phyloP scores from a whole-genome alignment of 768 basidiomycete species.

The Sarcodon aspratus region DNA sequence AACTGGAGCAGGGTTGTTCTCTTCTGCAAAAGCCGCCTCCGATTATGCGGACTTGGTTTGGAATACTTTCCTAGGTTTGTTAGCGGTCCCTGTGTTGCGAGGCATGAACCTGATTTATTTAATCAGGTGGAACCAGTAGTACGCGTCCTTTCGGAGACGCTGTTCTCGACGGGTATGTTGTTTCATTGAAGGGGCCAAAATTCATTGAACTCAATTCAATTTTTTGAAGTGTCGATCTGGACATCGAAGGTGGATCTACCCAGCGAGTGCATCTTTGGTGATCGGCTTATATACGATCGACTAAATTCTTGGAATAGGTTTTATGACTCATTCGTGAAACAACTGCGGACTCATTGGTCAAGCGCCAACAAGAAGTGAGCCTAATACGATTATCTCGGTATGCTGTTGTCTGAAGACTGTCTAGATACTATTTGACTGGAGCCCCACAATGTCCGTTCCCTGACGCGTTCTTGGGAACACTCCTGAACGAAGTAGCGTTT shows the following conservation, averaged over 20 bases:
- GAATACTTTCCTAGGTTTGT: slow-evolving; percentile 17
- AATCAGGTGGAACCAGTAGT: slow-evolving; percentile 37
- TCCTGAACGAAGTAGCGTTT: slow-evolving; percentile 50
- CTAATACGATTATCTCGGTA: background rate
- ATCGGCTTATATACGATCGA: background rate
- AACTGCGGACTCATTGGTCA: slow-evolving; percentile 38
- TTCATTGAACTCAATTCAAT: background rate
- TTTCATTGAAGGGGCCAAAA: background rate
- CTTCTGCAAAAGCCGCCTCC: slow-evolving; percentile 42
- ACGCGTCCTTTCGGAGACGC: slow-evolving; percentile 65
- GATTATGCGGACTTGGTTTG: slow-evolving; percentile 31
- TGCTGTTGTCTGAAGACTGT: background rate
- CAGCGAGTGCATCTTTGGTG: background rate
- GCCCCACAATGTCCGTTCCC: slow-evolving; percentile 64
- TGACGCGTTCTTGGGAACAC: slow-evolving; percentile 45
- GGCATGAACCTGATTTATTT: too few relatives aligned
- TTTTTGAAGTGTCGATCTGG: slow-evolving; percentile 40
- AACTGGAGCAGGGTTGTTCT: slow-evolving; percentile 49
- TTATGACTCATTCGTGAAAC: slow-evolving; percentile 28
- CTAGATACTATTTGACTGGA: slow-evolving; percentile 55
- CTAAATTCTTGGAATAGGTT: background rate
- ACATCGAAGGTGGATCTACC: slow-evolving; percentile 54
- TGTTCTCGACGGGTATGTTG: slow-evolving; percentile 53
- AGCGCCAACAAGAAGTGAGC: slow-evolving; percentile 43
- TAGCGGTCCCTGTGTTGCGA: too few relatives aligned